Conservation (phyloP, 352 stramenopile genomes). For the Phytophthora uliginosa region DNA sequence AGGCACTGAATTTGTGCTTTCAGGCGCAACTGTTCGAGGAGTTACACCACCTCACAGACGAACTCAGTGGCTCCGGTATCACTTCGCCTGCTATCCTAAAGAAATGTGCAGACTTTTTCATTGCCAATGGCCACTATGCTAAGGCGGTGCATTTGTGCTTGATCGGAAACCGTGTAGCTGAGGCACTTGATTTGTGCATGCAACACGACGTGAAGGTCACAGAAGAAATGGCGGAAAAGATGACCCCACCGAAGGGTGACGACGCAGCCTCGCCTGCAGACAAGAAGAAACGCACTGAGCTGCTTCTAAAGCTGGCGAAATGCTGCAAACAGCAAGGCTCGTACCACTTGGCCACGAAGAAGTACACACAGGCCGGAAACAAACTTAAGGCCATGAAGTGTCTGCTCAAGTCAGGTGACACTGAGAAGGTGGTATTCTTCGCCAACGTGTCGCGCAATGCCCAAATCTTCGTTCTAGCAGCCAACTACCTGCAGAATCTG, state of each 20-base stretch:
- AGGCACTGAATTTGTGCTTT: constrained; percentile 96
- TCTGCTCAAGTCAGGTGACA: constrained; percentile 95
- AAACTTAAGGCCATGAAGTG: constrained; percentile 96
- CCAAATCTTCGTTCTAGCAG: constrained; percentile 96
- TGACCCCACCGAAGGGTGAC: constrained; percentile 91
- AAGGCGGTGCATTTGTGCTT: constrained; percentile 94
- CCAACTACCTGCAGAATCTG: constrained; percentile 97
- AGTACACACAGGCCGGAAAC: constrained; percentile 96
- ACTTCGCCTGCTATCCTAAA: constrained; percentile 89
- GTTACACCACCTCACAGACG: constrained; percentile 87
- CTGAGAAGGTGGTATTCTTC: constrained; percentile 97
- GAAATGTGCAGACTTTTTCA: constrained; percentile 95
- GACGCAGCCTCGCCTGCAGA: constrained; percentile 50
- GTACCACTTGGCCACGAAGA: constrained; percentile 96
- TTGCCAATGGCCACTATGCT: constrained; percentile 90
- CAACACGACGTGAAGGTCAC: constrained; percentile 92
- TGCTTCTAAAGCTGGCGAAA: constrained; percentile 94
- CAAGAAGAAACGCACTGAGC: constrained; percentile 77
- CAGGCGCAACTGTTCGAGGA: constrained; percentile 90
- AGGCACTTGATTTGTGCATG: constrained; percentile 93
- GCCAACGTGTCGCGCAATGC: constrained; percentile 92
- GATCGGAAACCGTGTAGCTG: constrained; percentile 66
- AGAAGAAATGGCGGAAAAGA: constrained; percentile 93
- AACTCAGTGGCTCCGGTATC: constrained; percentile 68
- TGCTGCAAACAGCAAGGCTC: constrained; percentile 94